These are phyloP conservation scores for Rosa chinensis DNA, from an alignment of 306 rosid species.

Conservation along the genomic window DNA sequence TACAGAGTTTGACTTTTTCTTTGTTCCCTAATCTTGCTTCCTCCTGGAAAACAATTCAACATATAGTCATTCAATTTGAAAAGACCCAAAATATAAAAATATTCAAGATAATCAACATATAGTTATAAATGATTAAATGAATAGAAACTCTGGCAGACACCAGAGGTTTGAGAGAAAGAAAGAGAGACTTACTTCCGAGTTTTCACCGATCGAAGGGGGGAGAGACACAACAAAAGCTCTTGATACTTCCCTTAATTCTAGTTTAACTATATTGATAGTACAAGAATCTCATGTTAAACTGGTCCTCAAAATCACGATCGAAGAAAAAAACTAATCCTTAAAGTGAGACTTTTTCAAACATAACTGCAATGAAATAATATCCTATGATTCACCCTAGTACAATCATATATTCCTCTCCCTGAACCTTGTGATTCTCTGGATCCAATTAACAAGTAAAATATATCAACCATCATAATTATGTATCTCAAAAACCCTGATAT, in stretches of 20 bases:
- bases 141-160: no score
- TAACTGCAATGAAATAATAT: not conserved
- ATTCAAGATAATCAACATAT: no score
- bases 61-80: no score
- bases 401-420: conserved; percentile 25
- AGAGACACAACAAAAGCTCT: not conserved
- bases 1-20: no score
- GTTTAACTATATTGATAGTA: conserved; percentile 2
- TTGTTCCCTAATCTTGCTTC: no score
- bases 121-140: no score
- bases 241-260: conserved; percentile 12
- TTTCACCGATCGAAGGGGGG: no score
- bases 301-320: not conserved
- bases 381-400: conserved; percentile 27
- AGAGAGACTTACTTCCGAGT: no score
- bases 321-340: conserved; percentile 1
- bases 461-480: conserved; percentile 10
- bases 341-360: not conserved
- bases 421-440: conserved; percentile 32
- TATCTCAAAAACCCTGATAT: not conserved
- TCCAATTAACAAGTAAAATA: conserved; percentile 29
- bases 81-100: no score
- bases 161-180: no score
- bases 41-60: no score
- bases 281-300: conserved; percentile 20